phyloP scores from a whole-genome alignment of 345 rosid genomes.

The Citrus australasica region DNA sequence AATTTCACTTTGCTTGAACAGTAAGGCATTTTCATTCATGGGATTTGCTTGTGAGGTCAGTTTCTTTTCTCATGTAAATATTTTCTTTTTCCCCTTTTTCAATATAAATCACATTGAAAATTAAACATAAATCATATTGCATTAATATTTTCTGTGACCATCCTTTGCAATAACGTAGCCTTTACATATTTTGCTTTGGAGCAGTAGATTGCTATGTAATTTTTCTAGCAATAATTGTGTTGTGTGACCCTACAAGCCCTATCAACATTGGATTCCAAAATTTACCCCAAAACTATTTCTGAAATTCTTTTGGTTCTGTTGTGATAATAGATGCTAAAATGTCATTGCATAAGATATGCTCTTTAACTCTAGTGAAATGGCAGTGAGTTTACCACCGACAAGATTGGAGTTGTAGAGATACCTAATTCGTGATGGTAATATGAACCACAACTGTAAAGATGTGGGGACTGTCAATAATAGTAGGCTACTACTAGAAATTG shows the following conservation, averaged over 20 bases:
- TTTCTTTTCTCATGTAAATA: too few species aligned
- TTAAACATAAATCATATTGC: too few species aligned
- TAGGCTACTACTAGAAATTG: background rate
- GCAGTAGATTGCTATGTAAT: background rate
- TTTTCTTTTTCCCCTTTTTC: too few species aligned
- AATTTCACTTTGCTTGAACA: too few species aligned
- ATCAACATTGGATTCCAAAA: background rate
- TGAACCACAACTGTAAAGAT: background rate
- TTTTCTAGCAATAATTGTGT: background rate
- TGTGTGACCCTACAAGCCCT: background rate
- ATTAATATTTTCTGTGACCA: background rate
- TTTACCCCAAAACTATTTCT: background rate
- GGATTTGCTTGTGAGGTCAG: too few species aligned
- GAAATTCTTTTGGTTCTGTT: background rate
- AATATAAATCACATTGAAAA: background rate
- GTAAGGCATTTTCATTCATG: too few species aligned
- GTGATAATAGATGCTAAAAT: background rate
- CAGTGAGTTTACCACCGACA: background rate
- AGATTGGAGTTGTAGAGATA: background rate
- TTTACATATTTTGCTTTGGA: background rate
- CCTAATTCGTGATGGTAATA: background rate
- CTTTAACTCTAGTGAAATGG: background rate
- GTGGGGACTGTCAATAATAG: constrained; percentile 3
- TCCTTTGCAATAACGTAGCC: background rate
- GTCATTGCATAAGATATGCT: background rate